Base-by-base conservation (phyloP, 768 basidiomycete genomes). In the Collybia sordida region DNA sequence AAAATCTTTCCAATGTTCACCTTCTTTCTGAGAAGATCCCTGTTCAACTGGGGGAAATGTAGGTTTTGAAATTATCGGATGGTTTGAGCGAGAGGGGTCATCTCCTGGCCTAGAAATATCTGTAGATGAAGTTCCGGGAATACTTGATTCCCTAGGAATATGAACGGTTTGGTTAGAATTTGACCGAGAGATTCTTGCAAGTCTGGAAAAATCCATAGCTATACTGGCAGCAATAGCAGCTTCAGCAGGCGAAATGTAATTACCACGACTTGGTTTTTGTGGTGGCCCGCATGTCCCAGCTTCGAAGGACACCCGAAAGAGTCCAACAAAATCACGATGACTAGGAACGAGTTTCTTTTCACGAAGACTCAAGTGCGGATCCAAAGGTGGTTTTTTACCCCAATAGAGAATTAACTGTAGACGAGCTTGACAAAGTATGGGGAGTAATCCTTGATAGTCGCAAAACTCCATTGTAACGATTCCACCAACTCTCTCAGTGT, bases 381-480 rank as follows among this genome's bases (percentile, higher is more conserved):
- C 3, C 17, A 25, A 3, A 24, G 50, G 43, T 22, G 21, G 11
- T n/a, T 38, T n/a, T 2, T 17, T 8, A 17, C 50, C 50, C 50
- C 50, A 51, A 21, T n/a, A 45, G 11, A 47, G 7, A 19, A 11
- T 41, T 1, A 52, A 1, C 3, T 17, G 7, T 28, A 52, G 21
- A 1, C 18, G 14, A 1, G 14, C 11, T 19, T 22, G n/a, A 1
- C 11, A 7, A 1, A 42, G 17, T 5, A 42, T 3, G 1, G 25
- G 38, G 1, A 52, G 6, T 4, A 47, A 9, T 11, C n/a, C 4
- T 5, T 17, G 1, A 24, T 34, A 49, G 1, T 44, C 7, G 22
- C 47, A 56, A 19, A 18, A 18, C 9, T 17, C 31, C 23, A 50
- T 34, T 28, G 51, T 43, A n/a, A 59, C 24, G 22, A 59, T 40